These are phyloP conservation scores for Colletotrichum sojae DNA, from an alignment of 2,329 filamentous ascomycete species.

Conservation along the genomic window DNA sequence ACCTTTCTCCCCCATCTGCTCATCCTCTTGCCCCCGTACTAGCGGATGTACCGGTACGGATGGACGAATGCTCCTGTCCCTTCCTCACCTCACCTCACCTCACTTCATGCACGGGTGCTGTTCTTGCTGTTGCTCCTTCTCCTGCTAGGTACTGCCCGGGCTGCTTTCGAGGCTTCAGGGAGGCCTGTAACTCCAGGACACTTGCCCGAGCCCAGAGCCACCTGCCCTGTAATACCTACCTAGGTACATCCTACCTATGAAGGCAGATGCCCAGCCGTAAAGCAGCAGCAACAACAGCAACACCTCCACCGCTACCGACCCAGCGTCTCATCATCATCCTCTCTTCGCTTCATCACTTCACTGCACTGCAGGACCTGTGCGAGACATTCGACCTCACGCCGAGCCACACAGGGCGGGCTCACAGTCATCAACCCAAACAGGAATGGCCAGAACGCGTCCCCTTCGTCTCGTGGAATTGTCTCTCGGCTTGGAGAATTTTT, in stretches of 20 bases:
- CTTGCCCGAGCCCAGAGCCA: too few relatives aligned
- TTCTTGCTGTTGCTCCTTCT: neutral
- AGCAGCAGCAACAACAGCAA: too few relatives aligned
- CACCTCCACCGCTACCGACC: too few relatives aligned
- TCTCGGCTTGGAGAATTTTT: conserved; percentile 38
- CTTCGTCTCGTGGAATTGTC: conserved; percentile 30
- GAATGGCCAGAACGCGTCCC: conserved; percentile 33
- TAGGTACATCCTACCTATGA: too few relatives aligned
- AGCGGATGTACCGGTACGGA: neutral
- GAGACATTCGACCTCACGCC: neutral
- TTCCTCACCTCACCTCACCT: neutral
- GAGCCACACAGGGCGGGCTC: conserved; percentile 25
- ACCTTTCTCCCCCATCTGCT: conserved; percentile 13
- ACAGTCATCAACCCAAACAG: conserved; percentile 8
- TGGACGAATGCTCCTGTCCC: neutral
- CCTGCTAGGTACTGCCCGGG: neutral
- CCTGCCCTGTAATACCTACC: too few relatives aligned
- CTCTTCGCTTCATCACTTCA: neutral
- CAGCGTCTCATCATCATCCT: neutral
- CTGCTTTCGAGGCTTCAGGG: too few relatives aligned
- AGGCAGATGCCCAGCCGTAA: too few relatives aligned
- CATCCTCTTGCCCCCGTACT: neutral
- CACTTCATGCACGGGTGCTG: neutral
- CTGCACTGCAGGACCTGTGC: conserved; percentile 1
- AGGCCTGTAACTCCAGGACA: too few relatives aligned